phyloP scores from a whole-genome alignment of 208 protist genomes.

The Vickermania spadyakhi region DNA sequence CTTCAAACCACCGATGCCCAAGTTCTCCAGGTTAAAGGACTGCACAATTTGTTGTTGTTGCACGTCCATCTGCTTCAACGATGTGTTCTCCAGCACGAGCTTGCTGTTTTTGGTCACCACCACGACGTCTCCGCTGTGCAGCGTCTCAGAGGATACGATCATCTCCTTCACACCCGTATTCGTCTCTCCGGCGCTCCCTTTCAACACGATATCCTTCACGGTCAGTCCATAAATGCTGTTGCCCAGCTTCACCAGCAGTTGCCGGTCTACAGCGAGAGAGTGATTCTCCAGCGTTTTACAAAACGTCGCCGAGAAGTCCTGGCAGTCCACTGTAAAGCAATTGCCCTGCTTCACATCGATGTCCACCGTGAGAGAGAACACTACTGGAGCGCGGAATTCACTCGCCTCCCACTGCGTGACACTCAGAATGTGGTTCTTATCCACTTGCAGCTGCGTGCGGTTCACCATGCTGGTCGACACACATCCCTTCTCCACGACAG shows the following conservation, averaged over 20 bases:
- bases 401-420: constrained; percentile 4
- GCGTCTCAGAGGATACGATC: not conserved
- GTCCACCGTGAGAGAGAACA: not conserved
- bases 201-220: not conserved
- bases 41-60: constrained; percentile 68
- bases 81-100: constrained; percentile 63
- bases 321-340: not conserved
- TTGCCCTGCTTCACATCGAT: not conserved
- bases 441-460: constrained; percentile 56
- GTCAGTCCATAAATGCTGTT: not conserved
- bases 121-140: constrained; percentile 34
- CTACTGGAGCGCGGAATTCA: not conserved
- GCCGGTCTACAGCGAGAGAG: constrained; percentile 12
- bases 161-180: not conserved
- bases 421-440: constrained; percentile 35
- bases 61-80: constrained; percentile 68
- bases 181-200: not conserved
- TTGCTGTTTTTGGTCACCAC: constrained; percentile 37
- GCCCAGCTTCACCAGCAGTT: not conserved
- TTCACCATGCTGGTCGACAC: constrained; percentile 78
- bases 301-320: not conserved
- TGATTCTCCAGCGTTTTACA: constrained; percentile 23
- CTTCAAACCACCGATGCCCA: constrained; percentile 96
- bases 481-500: constrained; percentile 23
- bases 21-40: constrained; percentile 87